Base-by-base conservation (phyloP, 73 alveolate genomes). In the Vitrella brassicaformis region DNA sequence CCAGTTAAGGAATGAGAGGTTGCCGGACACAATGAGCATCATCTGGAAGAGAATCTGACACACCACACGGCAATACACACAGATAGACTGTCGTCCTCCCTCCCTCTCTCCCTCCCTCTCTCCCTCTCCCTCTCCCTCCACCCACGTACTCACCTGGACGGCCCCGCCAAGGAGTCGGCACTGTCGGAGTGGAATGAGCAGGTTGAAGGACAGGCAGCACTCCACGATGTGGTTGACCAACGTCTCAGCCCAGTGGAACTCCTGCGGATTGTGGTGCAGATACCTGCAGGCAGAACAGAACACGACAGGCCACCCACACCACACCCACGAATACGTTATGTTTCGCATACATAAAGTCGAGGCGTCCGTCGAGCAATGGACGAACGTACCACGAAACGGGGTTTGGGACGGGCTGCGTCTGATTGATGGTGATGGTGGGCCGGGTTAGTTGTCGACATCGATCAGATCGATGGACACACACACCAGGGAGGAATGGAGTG, bases 1-100 rank as follows among this genome's bases (percentile, higher is more conserved):
- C 46, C 72, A 75, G 29, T 79, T 79, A 65, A 79, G 70, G 68
- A 79, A 79, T n/a, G 80, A 71, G 28, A 79, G 47, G 32, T 79
- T 79, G 31, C 85, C 85, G 0, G 75, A 32, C 45, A 46, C 25
- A 70, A 70, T 70, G 68, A 47, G 30, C 14, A 47, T 25, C 8
- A 32, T n/a, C 27, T 4, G 28, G 0, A 71, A 30, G 18, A 4
- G 26, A 0, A 28, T 27, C 31, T 30, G 25, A 9, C 28, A 69
- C 25, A 19, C 27, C 68, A 25, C 31, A 25, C 68, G 4, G 0
- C 22, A 19, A 22, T 70, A 71, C 4, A 39, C 14, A 14, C 56
- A 39, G 56, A 8, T 14, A 39, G 14, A 8, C 56, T 39, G 56
- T 39, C 56, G 14, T 39, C 56, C 56, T 39, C n/a, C n/a, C n/a